A percentile compares a stretch with the other conserved stretches of the same genome.
These are phyloP conservation scores for Clitocybe nebularis DNA, from an alignment of 1,284 basidiomycete species.

Conservation along the genomic window DNA sequence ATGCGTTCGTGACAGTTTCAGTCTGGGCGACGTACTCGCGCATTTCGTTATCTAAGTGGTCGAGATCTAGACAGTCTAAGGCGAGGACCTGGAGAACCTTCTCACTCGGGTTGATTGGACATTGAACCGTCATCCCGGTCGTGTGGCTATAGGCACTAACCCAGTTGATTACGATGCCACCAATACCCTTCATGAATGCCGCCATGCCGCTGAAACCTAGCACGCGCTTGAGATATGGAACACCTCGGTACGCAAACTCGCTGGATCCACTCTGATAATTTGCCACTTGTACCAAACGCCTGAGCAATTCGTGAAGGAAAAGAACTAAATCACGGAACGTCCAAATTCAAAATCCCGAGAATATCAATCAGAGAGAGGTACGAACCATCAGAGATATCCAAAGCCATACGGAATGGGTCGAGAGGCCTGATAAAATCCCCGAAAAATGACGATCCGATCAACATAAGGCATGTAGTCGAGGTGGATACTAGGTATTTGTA, in stretches of 20 bases:
- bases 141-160: conserved; percentile 4
- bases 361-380: background rate
- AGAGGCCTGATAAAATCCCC: conserved; percentile 4
- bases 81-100: conserved; percentile 8
- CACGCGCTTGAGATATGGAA: conserved; percentile 8
- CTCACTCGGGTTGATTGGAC: conserved; percentile 10
- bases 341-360: background rate
- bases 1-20: conserved; percentile 6
- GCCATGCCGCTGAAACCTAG: conserved; percentile 10
- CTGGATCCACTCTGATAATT: conserved; percentile 9
- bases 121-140: conserved; percentile 6
- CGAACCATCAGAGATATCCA: conserved; percentile 11
- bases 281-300: conserved; percentile 9
- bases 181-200: conserved; percentile 8
- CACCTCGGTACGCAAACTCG: conserved; percentile 6
- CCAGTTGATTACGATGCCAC: conserved; percentile 13
- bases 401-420: background rate
- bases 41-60: conserved; percentile 7
- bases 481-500: conserved; percentile 1
- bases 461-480: conserved; percentile 10
- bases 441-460: conserved; percentile 9
- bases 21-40: conserved; percentile 8
- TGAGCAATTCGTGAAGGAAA: conserved; percentile 12
- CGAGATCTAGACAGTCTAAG: conserved; percentile 11
- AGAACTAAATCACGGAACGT: conserved; percentile 10